Percentiles rank a stretch among this genome's conserved stretches.
Conservation (phyloP, 305 asterid genomes). For the Fraxinus dipetala region DNA sequence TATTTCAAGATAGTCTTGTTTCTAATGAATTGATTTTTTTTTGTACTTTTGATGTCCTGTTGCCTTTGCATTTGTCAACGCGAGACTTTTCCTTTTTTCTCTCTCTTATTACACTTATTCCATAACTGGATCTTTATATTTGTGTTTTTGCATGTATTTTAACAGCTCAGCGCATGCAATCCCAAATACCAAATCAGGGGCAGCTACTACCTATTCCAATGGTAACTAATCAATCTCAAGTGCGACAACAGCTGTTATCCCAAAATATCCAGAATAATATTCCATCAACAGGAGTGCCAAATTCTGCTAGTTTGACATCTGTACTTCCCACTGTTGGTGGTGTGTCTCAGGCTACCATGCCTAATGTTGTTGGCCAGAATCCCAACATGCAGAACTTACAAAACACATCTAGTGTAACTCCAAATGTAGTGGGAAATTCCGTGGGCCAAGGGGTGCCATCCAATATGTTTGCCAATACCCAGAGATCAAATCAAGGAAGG, state of each 20-base stretch:
- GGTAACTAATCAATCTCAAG: conserved; percentile 67
- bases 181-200: conserved; percentile 75
- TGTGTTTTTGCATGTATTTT: conserved; percentile 18
- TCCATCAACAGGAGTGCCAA: conserved; percentile 59
- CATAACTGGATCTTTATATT: conserved; percentile 19
- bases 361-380: conserved; percentile 68
- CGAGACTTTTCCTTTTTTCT: conserved; percentile 10
- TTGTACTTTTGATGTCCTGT: background rate
- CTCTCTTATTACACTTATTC: background rate
- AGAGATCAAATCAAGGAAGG: conserved; percentile 71
- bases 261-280: conserved; percentile 66
- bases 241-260: conserved; percentile 67
- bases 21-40: background rate
- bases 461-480: conserved; percentile 68
- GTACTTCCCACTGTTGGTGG: conserved; percentile 55
- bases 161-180: conserved; percentile 66
- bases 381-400: conserved; percentile 66
- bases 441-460: conserved; percentile 76
- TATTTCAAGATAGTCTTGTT: background rate
- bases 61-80: conserved; percentile 16
- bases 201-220: conserved; percentile 59
- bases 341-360: conserved; percentile 57
- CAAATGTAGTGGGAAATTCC: conserved; percentile 57
- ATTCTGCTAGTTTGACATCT: conserved; percentile 65
- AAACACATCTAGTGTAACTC: conserved; percentile 55